Base-by-base conservation (phyloP, 768 basidiomycete species). In the Collybia sp. region DNA sequence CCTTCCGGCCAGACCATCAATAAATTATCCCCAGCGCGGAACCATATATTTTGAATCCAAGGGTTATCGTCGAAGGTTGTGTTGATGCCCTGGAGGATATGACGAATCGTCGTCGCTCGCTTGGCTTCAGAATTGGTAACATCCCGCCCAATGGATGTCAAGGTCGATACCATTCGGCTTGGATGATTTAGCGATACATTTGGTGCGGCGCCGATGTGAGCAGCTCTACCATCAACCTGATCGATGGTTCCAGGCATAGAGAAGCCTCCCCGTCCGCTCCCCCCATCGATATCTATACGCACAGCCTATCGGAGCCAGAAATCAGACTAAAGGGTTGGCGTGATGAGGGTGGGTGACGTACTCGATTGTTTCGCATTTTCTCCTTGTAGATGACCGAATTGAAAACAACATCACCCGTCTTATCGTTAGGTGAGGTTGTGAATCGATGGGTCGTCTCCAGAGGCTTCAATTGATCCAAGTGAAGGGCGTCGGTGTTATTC, bases 121-220 rank as follows among this genome's bases (percentile, higher is more conserved):
- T 72, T 66, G 3, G 61, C 60, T 49, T 87, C 84, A 19, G 87
- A 83, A 16, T 53, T 58, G 3, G 86, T 88, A 33, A 65, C 72
- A 34, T 76, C 82, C 30, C 69, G 72, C 0, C 83, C 84, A 50
- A 70, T 67, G 8, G 82, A 70, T 17, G 63, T 72, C 17, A 87
- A 66, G 6, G 58, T 58, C 0, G 55, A 44, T 20, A 79, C 25
- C 25, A 25, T 25, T 25, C 25, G 25, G 25, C 25, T 25, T 8
- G 25, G 25, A 25, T 25, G 25, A 25, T 25, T 25, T 8, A 25
- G 25, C 8, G 25, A 53, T 34, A 49, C 50, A 12, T 52, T 46
- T 51, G 57, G 49, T 6, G 46, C 44, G 10, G 63, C 50, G 42
- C 49, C 52, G 36, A 74, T 53, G 15, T 54, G 48, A 1, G 53